Percentiles rank a stretch among this genome's conserved stretches.
These are phyloP conservation scores for Heliamphora pulchella DNA, from an alignment of 179 eudicot species.

Conservation along the genomic window DNA sequence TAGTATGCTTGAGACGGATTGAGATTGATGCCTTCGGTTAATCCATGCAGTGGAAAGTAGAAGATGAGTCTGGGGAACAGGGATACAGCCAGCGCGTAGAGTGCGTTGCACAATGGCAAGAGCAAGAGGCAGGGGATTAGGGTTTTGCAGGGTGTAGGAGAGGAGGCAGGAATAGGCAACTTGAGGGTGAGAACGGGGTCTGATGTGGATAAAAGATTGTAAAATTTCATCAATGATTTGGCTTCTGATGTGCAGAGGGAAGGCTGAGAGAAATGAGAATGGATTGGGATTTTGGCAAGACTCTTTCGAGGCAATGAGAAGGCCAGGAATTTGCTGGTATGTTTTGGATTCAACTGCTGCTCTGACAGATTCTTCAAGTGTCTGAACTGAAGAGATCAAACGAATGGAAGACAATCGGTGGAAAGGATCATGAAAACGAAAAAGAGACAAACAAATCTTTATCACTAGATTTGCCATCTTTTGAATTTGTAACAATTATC, in stretches of 20 bases:
- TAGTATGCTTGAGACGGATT: slow-evolving; percentile 38
- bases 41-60: slow-evolving; percentile 67
- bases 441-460: slow-evolving; percentile 15
- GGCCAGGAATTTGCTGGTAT: slow-evolving; percentile 51
- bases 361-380: slow-evolving; percentile 45
- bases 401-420: slow-evolving; percentile 20
- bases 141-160: slow-evolving; percentile 44
- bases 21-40: slow-evolving; percentile 21
- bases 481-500: background rate
- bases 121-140: slow-evolving; percentile 56
- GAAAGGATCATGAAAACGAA: slow-evolving; percentile 16
- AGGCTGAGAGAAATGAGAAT: slow-evolving; percentile 57
- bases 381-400: slow-evolving; percentile 17
- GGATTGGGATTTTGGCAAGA: slow-evolving; percentile 43
- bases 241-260: slow-evolving; percentile 26
- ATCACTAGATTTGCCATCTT: slow-evolving; percentile 24
- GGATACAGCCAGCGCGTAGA: slow-evolving; percentile 68
- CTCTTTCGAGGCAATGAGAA: slow-evolving; percentile 34
- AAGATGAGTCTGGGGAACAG: slow-evolving; percentile 59
- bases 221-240: slow-evolving; percentile 56
- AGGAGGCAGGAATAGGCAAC: slow-evolving; percentile 59
- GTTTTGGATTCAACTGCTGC: slow-evolving; percentile 39
- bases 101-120: slow-evolving; percentile 62
- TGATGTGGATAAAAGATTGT: slow-evolving; percentile 49
- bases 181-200: slow-evolving; percentile 48